Evolutionary conservation across 306 rosid genomes (phyloP).

Genomic region (Carpinus viminea): DNA sequence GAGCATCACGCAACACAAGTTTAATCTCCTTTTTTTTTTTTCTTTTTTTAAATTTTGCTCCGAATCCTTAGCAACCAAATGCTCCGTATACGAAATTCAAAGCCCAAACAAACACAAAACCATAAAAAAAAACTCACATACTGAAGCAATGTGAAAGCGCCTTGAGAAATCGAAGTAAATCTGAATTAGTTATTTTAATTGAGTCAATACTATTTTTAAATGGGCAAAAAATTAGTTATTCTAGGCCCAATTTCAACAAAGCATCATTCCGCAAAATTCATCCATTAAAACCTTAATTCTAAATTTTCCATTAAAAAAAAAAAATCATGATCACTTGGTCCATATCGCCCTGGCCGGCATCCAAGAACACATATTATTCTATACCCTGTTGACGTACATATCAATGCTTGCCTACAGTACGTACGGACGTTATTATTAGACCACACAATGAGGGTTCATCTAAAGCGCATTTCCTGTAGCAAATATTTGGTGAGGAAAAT

Average conservation of each 20-base stretch:
- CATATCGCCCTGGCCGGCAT: too few relatives aligned
- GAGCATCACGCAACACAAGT: background rate
- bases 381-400: too few relatives aligned
- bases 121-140: constrained; percentile 3
- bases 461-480: constrained; percentile 1
- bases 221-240: too few relatives aligned
- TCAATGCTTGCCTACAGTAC: too few relatives aligned
- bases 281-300: too few relatives aligned
- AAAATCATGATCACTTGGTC: too few relatives aligned
- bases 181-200: constrained; percentile 1
- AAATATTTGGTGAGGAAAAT: constrained; percentile 28
- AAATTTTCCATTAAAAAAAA: too few relatives aligned
- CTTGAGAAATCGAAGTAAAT: constrained; percentile 4
- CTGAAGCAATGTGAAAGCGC: background rate
- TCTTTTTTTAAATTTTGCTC: too few relatives aligned
- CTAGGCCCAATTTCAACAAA: too few relatives aligned
- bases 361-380: too few relatives aligned
- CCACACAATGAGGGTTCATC: background rate
- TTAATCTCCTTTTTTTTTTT: background rate
- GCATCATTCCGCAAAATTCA: too few relatives aligned
- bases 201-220: too few relatives aligned
- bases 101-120: background rate
- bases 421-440: background rate
- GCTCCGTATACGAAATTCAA: background rate
- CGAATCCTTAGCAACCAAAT: background rate